Evolutionary conservation across 208 protist species (phyloP), one percentile per base, ranked within the genome.

Genomic region (Porcisia deanei): DNA sequence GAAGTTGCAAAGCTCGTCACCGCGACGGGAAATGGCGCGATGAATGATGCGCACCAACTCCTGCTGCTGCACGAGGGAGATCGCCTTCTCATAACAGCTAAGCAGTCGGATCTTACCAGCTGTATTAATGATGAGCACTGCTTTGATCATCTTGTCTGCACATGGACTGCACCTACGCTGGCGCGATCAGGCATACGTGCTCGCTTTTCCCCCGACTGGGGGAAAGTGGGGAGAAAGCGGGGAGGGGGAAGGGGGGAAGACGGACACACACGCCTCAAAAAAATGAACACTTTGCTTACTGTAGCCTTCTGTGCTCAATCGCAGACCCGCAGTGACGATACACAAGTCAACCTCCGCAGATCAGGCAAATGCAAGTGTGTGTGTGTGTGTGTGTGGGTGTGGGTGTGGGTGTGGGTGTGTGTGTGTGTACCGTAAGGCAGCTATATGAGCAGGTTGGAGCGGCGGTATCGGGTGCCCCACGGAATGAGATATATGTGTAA

Each of bases 91-190:
- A 73, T 99, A 99, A 68, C 99, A 99, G 82, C 98, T 99, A 9
- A 94, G 75, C 37, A 99, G 85, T 9, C 99, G 94, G 16, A 98
- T 91, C 87, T 99, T 99, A 71, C 99, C 99, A 52, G 98, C 91
- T 54, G 98, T 98, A 81, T 99, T 99, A 68, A 99, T 96, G 68
- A 99, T 97, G 57, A 99, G 82, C 18, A 99, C 96, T 25, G 93
- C 92, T 70, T 98, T 98, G 78, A 99, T 99, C 98, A 99, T 99
- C 65, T 74, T 12, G 10, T 9, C 45, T 18, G 22, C 30, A 47
- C 41, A 57, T 71, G 18, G 30, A 7, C n/a, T 41, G 1, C 18
- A n/a, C 30, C 61, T 30, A 43, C 61, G 6, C 37, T 22, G 59
- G 4, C 10, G 47, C 47, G 47, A 52, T 52, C 10, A 12, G 10